Evolutionary conservation across 345 rosid genomes (phyloP).

Genomic region (Jatropha curcas): DNA sequence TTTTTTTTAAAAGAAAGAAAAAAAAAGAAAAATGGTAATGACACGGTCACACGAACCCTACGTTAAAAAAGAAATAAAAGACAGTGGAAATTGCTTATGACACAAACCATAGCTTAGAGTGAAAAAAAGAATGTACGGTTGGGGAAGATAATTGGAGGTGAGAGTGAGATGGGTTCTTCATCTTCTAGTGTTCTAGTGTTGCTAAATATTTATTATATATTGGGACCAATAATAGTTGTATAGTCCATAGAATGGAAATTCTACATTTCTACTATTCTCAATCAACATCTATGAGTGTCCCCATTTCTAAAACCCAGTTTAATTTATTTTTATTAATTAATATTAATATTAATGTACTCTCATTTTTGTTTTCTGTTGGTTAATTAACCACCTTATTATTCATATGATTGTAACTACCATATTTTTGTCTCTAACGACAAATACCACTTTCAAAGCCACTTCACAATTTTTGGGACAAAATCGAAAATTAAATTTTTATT

Average conservation of each 20-base stretch:
- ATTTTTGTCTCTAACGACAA: neutral
- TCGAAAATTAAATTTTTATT: too few relatives aligned
- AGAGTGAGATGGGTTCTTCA: too few relatives aligned
- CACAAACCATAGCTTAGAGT: neutral
- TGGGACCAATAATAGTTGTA: neutral
- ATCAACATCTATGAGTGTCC: constrained; percentile 18
- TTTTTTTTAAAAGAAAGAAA: too few relatives aligned
- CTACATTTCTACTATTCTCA: too few relatives aligned
- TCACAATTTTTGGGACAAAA: too few relatives aligned
- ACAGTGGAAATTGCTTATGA: neutral
- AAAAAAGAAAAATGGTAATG: too few relatives aligned
- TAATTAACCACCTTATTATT: neutral
- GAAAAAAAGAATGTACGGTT: neutral
- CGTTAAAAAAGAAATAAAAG: too few relatives aligned
- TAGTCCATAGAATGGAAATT: neutral
- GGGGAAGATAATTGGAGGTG: neutral
- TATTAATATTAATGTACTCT: too few relatives aligned
- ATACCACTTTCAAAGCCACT: neutral
- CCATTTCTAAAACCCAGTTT: neutral
- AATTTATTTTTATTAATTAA: neutral
- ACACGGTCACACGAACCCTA: too few relatives aligned
- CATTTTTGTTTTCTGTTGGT: neutral
- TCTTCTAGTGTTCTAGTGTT: too few relatives aligned
- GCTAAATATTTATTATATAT: too few relatives aligned
- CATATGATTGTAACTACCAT: neutral